Conservation (phyloP, 345 rosid species). For the Hypericum androsaemum region DNA sequence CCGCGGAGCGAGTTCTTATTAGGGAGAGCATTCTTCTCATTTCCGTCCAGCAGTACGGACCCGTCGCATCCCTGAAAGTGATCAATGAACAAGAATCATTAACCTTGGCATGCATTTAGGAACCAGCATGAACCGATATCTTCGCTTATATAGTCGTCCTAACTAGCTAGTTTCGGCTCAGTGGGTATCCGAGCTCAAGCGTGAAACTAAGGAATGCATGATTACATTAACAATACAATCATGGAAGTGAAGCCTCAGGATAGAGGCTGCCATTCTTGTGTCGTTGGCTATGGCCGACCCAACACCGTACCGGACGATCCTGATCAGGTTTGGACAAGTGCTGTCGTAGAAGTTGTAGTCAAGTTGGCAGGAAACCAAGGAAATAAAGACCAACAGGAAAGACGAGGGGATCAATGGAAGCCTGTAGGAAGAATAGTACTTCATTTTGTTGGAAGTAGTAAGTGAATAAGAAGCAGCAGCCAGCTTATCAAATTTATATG, state of each 20-base stretch:
- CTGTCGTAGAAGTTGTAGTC: slow-evolving; percentile 39
- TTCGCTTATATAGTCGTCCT: too few species aligned
- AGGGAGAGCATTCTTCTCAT: slow-evolving; percentile 42
- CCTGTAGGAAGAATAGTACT: slow-evolving; percentile 9
- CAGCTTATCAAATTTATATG: too few species aligned
- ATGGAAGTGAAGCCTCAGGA: slow-evolving; percentile 59
- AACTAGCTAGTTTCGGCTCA: too few species aligned
- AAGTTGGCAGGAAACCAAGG: slow-evolving; percentile 38
- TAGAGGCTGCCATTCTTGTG: slow-evolving; percentile 60
- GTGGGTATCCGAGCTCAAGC: too few species aligned
- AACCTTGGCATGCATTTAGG: too few species aligned
- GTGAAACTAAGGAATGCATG: background rate
- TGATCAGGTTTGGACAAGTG: slow-evolving; percentile 37
- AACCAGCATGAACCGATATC: too few species aligned
- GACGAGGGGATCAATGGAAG: slow-evolving; percentile 17
- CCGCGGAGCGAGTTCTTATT: slow-evolving; percentile 53
- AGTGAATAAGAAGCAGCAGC: too few species aligned
- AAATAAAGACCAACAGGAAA: slow-evolving; percentile 22
- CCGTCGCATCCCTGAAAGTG: slow-evolving; percentile 54
- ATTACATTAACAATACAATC: slow-evolving; percentile 60
- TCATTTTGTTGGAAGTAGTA: slow-evolving; percentile 15
- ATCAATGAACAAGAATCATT: too few species aligned
- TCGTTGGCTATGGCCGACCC: slow-evolving; percentile 48
- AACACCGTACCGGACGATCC: slow-evolving; percentile 36
- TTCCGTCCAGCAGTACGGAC: slow-evolving; percentile 49